Evolutionary conservation across 176 grass and related monocot species (phyloP).

Genomic region (Poa annua): DNA sequence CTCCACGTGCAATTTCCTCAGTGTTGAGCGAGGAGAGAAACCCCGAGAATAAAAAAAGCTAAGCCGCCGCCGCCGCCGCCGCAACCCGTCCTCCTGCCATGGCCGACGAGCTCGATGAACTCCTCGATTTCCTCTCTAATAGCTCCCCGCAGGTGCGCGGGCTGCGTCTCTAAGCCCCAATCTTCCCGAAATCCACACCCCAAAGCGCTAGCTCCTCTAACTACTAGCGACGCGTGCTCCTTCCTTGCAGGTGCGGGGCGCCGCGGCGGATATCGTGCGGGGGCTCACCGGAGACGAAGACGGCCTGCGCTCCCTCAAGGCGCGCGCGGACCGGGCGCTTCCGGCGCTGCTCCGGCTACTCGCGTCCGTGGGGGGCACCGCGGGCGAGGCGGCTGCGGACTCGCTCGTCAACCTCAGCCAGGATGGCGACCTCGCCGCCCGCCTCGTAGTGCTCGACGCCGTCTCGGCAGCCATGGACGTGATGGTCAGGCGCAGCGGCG

Average conservation of each 20-base stretch:
- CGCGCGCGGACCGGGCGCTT: constrained; percentile 53
- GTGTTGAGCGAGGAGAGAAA: background rate
- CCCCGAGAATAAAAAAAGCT: background rate
- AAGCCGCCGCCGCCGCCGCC: constrained; percentile 5
- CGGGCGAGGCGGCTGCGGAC: constrained; percentile 67
- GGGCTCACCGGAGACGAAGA: constrained; percentile 76
- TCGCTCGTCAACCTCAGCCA: constrained; percentile 90
- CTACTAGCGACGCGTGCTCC: background rate
- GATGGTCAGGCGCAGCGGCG: constrained; percentile 52
- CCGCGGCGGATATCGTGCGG: constrained; percentile 74
- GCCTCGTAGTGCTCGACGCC: constrained; percentile 59
- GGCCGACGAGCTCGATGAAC: constrained; percentile 88
- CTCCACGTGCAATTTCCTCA: too few relatives aligned
- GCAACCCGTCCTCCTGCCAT: constrained; percentile 27
- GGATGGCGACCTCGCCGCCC: constrained; percentile 52
- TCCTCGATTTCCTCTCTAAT: constrained; percentile 42
- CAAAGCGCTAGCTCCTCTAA: background rate
- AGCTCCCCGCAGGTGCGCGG: background rate
- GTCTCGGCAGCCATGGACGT: constrained; percentile 71
- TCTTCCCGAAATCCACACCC: too few relatives aligned
- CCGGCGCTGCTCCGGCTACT: constrained; percentile 64
- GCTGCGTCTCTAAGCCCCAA: background rate
- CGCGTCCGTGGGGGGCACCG: constrained; percentile 41
- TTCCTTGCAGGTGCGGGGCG: constrained; percentile 64
- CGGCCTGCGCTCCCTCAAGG: constrained; percentile 57